Evolutionary conservation across 441 rosid genomes (phyloP), one percentile per base, ranked within the genome.

Genomic region (Flueggea neowawraea): DNA sequence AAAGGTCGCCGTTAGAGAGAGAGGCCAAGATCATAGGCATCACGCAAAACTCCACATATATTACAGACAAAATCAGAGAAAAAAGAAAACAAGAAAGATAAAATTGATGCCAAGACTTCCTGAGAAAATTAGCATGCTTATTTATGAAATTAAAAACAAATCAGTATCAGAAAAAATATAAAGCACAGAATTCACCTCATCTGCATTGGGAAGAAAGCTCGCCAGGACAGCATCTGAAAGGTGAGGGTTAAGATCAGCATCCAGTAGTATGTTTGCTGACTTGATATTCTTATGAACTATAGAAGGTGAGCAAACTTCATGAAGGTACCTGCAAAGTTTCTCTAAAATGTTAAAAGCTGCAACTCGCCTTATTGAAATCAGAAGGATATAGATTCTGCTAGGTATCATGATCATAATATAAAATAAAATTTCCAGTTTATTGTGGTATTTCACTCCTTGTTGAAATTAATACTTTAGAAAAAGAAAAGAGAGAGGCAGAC

Each of bases 301-400:
- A 22, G 99, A 95, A n/a, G 92, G 99, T 5, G 96, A 88, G 78
- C 96, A 88, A 65, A 86, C 91, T 83, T 95, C 99, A 70, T 95
- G 99, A 71, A 95, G 77, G 75, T 95, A 95, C 88, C 99, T 95
- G 86, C 60, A 69, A 67, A 63, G 68, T 43, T 32, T 7, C 22
- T 14, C 44, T 47, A 4, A 11, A 47, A 47, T 47, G 41, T 36
- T 36, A 36, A 8, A 36, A 36, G 41, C 41, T 36, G 41, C 41
- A 36, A 36, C 9, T 36, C 41, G 4, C 9, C 28, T 22, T 22
- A 22, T 22, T 22, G 28, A 22, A 22, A 22, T 22, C 2, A 22
- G 28, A 22, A 22, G 28, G 28, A 22, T 22, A 22, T 22, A 22
- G 28, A 22, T 22, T 22, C 28, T 22, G 28, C 28, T 22, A 22